phyloP scores from a whole-genome alignment of 768 basidiomycete species.

The Amanita brunnescens region DNA sequence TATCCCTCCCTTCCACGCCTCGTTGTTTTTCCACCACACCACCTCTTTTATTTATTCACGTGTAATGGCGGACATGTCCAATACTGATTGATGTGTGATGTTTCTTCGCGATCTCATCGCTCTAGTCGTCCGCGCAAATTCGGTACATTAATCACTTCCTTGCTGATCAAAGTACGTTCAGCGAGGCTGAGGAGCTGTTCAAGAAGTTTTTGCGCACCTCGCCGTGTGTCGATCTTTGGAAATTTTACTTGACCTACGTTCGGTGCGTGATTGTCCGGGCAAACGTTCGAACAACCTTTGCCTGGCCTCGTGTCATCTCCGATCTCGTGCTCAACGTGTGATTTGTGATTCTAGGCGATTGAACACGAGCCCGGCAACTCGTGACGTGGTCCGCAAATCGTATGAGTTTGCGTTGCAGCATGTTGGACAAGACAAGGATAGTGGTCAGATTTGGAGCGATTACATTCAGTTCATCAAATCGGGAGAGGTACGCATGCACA shows the following conservation, averaged over 20 bases:
- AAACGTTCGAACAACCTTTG: constrained; percentile 11
- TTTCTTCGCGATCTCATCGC: constrained; percentile 2
- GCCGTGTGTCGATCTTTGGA: constrained; percentile 86
- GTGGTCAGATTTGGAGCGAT: constrained; percentile 88
- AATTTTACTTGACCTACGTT: constrained; percentile 90
- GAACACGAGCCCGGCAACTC: constrained; percentile 54
- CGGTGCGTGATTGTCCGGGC: constrained; percentile 41
- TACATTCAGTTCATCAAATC: constrained; percentile 85
- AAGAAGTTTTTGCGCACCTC: constrained; percentile 78
- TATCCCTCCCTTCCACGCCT: constrained; percentile 3
- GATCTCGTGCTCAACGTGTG: not conserved
- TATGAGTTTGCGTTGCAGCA: constrained; percentile 90
- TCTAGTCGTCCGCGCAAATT: constrained; percentile 74
- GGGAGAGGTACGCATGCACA: constrained; percentile 40
- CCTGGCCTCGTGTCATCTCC: constrained; percentile 9
- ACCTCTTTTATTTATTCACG: not conserved
- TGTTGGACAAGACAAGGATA: constrained; percentile 87
- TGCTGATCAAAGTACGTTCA: constrained; percentile 52
- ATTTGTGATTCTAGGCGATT: constrained; percentile 46
- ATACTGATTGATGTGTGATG: constrained; percentile 9
- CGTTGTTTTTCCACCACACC: not conserved
- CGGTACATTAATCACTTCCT: constrained; percentile 75
- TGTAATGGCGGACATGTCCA: not conserved
- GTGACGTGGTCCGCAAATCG: constrained; percentile 75
- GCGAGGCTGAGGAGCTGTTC: constrained; percentile 82